Conservation (phyloP, 495 filamentous ascomycete species). For the Penicillium argentinense region DNA sequence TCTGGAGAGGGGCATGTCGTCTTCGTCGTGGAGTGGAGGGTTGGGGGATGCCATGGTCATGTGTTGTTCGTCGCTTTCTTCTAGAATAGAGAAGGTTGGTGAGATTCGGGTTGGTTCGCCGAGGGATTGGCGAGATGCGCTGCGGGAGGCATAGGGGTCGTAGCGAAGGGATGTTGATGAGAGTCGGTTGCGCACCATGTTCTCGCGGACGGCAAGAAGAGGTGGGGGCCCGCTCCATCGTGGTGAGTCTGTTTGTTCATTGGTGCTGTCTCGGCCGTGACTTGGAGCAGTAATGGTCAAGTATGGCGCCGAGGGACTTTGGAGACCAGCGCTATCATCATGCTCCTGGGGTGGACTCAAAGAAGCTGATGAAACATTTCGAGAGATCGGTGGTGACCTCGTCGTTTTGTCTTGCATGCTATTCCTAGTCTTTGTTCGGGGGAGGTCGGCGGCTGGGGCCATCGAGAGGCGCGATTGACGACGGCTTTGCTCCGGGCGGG, state of each 20-base stretch:
- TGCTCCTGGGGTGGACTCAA: slow-evolving; percentile 5
- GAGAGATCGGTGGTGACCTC: slow-evolving; percentile 11
- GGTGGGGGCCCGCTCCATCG: slow-evolving; percentile 38
- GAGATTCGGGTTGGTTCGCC: slow-evolving; percentile 17
- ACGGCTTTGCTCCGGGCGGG: slow-evolving; percentile 16
- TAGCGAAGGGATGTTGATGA: slow-evolving; percentile 41
- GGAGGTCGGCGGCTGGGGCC: slow-evolving; percentile 6
- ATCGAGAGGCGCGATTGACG: slow-evolving; percentile 9
- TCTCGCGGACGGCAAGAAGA: slow-evolving; percentile 44
- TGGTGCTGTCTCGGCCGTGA: slow-evolving; percentile 4
- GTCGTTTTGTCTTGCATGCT: slow-evolving; percentile 9
- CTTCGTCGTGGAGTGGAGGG: slow-evolving; percentile 29
- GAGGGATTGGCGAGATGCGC: slow-evolving; percentile 29
- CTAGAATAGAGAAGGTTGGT: slow-evolving; percentile 18
- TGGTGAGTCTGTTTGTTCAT: slow-evolving; percentile 17
- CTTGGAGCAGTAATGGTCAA: slow-evolving; percentile 32
- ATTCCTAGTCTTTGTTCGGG: slow-evolving; percentile 9
- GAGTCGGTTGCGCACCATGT: slow-evolving; percentile 35
- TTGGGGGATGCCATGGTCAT: neutral
- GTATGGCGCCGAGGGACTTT: slow-evolving; percentile 44
- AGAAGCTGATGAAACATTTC: slow-evolving; percentile 19
- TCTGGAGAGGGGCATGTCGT: slow-evolving; percentile 74
- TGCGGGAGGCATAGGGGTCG: slow-evolving; percentile 36
- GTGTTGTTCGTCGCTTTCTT: slow-evolving; percentile 32
- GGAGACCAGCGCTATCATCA: slow-evolving; percentile 27